Conservation (phyloP, 768 basidiomycete genomes). For the Omphalotus guepiniiformis region DNA sequence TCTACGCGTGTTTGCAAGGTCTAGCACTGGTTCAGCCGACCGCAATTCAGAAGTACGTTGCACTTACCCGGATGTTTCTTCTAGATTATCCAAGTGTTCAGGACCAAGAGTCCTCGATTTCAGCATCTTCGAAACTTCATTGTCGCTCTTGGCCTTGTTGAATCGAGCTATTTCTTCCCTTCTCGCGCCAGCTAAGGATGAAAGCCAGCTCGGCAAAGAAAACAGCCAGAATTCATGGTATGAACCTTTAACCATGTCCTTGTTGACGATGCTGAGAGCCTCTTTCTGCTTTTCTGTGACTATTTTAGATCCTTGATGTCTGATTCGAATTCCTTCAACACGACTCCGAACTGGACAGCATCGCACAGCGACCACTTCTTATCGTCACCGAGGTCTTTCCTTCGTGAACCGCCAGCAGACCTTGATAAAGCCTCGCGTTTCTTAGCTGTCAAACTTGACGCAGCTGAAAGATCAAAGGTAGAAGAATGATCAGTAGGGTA, state of each 20-base stretch:
- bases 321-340: constrained; percentile 41
- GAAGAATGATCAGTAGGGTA: neutral
- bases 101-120: constrained; percentile 79
- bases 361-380: constrained; percentile 55
- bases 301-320: constrained; percentile 51
- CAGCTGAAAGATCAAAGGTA: constrained; percentile 35
- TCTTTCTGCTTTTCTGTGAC: constrained; percentile 36
- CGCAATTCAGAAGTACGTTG: neutral
- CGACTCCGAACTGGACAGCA: constrained; percentile 44
- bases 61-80: constrained; percentile 62
- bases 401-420: constrained; percentile 34
- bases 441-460: constrained; percentile 34
- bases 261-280: constrained; percentile 53
- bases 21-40: constrained; percentile 31
- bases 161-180: constrained; percentile 82
- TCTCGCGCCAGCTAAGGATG: constrained; percentile 77
- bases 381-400: constrained; percentile 43
- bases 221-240: no score
- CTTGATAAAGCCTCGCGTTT: constrained; percentile 29
- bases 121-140: constrained; percentile 73
- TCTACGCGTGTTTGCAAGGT: constrained; percentile 67
- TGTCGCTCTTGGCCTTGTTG: constrained; percentile 71
- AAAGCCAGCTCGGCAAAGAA: no score
- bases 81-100: constrained; percentile 84
- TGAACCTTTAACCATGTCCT: constrained; percentile 69